These are phyloP conservation scores for Rhizopogon roseolus DNA, from an alignment of 768 basidiomycete genomes.

Conservation along the genomic window DNA sequence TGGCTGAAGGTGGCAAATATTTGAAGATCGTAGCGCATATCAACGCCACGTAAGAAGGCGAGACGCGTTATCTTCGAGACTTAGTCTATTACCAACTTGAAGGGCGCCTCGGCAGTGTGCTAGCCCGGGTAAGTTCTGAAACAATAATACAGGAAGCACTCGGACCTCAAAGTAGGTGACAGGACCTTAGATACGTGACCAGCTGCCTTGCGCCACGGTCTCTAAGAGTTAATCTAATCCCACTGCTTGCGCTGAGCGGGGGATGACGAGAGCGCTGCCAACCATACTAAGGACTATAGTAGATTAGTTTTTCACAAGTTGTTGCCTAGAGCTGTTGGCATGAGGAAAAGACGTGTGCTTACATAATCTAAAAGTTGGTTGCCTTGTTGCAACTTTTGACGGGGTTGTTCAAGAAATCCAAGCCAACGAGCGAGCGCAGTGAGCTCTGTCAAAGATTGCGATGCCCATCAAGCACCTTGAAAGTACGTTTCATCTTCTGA, in stretches of 20 bases:
- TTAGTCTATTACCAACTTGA: background rate
- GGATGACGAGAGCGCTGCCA: no score
- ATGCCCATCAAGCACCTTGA: conserved; percentile 87
- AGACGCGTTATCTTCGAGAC: background rate
- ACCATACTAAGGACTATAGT: no score
- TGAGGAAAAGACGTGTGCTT: conserved; percentile 10
- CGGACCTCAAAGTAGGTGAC: no score
- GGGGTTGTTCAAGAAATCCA: conserved; percentile 16
- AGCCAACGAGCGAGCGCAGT: background rate
- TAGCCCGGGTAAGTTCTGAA: conserved; percentile 6
- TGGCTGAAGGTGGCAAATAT: background rate
- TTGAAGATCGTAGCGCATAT: background rate
- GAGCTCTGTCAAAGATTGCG: conserved; percentile 13
- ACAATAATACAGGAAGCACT: background rate
- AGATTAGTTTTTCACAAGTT: no score
- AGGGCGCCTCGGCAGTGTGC: background rate
- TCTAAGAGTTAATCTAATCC: no score
- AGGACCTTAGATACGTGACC: no score
- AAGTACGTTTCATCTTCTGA: conserved; percentile 41
- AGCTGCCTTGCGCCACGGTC: no score
- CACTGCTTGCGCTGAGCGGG: no score
- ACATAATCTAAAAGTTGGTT: conserved; percentile 20
- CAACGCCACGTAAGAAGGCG: background rate
- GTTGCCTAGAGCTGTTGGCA: background rate
- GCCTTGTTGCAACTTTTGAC: conserved; percentile 10